Evolutionary conservation across 2,329 filamentous ascomycete genomes (phyloP), one percentile per base, ranked within the genome.

Genomic region (Penicillium sp.): DNA sequence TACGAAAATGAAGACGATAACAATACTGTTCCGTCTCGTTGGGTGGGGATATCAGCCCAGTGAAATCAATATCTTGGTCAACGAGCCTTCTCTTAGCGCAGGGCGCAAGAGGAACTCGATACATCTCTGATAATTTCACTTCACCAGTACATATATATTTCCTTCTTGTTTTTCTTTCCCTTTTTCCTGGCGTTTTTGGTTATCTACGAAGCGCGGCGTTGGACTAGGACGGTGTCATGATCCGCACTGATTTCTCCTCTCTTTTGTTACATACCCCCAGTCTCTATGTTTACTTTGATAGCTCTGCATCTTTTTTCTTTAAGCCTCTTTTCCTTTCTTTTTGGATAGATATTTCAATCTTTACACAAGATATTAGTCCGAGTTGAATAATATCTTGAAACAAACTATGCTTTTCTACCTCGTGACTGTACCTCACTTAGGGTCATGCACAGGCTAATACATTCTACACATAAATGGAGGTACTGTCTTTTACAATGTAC

Each of bases 1-100:
- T 65, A 63, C 40, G 61, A 63, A 14, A 57, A 64, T 45, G 49
- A 60, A 13, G 60, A 64, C n/a, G 60, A 64, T 19, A 60, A 60
- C 52, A 59, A 60, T 27, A 48, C 55, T 11, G 44, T 65, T 16
- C 62, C 62, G 2, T 52, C 57, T n/a, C 62, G 62, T 1, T 65
- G 62, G 62, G 54, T 64, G 32, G 62, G 62, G 14, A 50, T 61
- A 10, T 63, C 61, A 29, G 62, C 57, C 23, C 58, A 48, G 42
- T 53, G 36, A 47, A 29, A n/a, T 11, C 7, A 19, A 29, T 36
- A 9, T 8, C 23, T 13, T 29, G 27, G n/a, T 10, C 27, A 29
- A 50, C 23, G 23, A 36, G 19, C 11, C 38, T 35, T 23, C 19
- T 43, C 50, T 41, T 41, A 43, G 53, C 57, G 59, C 61, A 43